Evolutionary conservation across 306 rosid genomes (phyloP).

Genomic region (Calophaca sinica): DNA sequence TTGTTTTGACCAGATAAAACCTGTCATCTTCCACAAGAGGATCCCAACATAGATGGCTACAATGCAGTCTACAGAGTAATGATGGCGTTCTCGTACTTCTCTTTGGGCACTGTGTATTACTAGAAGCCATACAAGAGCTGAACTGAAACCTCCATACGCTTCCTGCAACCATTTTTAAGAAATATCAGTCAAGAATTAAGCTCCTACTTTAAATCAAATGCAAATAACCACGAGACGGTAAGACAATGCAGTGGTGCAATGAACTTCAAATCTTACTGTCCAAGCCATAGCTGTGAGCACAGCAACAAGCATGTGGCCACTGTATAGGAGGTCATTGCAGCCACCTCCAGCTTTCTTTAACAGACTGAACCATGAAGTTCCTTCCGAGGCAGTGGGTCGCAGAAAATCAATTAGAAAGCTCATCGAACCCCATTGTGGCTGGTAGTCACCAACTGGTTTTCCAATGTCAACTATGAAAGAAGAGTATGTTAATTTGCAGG

Average conservation of each 20-base stretch:
- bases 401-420: constrained; percentile 79
- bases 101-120: constrained; percentile 89
- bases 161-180: constrained; percentile 64
- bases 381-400: constrained; percentile 75
- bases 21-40: constrained; percentile 93
- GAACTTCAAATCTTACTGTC: constrained; percentile 69
- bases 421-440: constrained; percentile 87
- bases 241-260: constrained; percentile 22
- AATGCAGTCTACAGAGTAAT: constrained; percentile 79
- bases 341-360: constrained; percentile 95
- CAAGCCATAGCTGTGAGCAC: constrained; percentile 99
- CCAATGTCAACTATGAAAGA: constrained; percentile 71
- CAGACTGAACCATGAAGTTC: constrained; percentile 80
- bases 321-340: constrained; percentile 93
- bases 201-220: constrained; percentile 24
- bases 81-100: constrained; percentile 93
- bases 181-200: constrained; percentile 34
- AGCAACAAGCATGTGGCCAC: constrained; percentile 98
- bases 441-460: constrained; percentile 55
- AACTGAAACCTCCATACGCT: constrained; percentile 93
- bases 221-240: constrained; percentile 10
- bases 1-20: constrained; percentile 73
- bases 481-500: constrained; percentile 47
- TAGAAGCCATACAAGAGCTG: constrained; percentile 86
- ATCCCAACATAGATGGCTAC: constrained; percentile 92